Percentiles rank a stretch among this genome's conserved stretches.
These are phyloP conservation scores for Globisporangium nagaii DNA, from an alignment of 352 stramenopile genomes.

Conservation along the genomic window DNA sequence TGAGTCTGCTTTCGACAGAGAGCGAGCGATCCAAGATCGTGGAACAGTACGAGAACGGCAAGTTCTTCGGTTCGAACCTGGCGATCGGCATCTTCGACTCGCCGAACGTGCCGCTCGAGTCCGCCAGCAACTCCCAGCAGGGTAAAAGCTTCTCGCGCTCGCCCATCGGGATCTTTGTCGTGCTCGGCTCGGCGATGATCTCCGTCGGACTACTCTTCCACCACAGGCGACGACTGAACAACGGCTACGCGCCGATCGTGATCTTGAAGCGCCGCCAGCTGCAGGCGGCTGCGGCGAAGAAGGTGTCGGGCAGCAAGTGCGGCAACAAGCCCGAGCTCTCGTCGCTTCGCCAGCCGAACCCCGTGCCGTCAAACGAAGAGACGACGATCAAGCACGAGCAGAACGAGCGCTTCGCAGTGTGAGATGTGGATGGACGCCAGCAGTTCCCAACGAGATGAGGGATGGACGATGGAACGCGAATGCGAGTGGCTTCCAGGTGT, in stretches of 20 bases:
- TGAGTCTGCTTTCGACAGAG: slow-evolving; percentile 14
- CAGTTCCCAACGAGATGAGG: too few relatives aligned
- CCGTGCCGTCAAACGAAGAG: slow-evolving; percentile 25
- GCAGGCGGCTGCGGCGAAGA: slow-evolving; percentile 21
- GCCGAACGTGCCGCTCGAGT: slow-evolving; percentile 27
- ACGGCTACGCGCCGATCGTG: slow-evolving; percentile 55
- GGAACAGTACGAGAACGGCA: slow-evolving; percentile 41
- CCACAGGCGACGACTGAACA: slow-evolving; percentile 45
- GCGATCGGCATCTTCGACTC: slow-evolving; percentile 59
- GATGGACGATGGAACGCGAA: too few relatives aligned
- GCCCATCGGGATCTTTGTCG: slow-evolving; percentile 30
- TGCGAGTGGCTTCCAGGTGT: too few relatives aligned
- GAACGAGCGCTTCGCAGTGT: slow-evolving; percentile 68
- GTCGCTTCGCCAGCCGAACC: slow-evolving; percentile 25
- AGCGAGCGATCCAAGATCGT: slow-evolving; percentile 50
- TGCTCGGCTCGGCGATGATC: slow-evolving; percentile 32
- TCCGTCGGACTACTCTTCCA: slow-evolving; percentile 51
- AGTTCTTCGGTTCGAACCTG: slow-evolving; percentile 61
- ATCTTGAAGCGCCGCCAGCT: slow-evolving; percentile 35
- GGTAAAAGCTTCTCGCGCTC: slow-evolving; percentile 24
- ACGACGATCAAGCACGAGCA: slow-evolving; percentile 46
- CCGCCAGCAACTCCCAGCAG: slow-evolving; percentile 18
- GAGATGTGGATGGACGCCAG: slow-evolving; percentile 12
- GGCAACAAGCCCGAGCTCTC: slow-evolving; percentile 15
- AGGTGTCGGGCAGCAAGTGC: slow-evolving; percentile 11